phyloP scores from a whole-genome alignment of 1,284 basidiomycete genomes.

The Marasmius tenuissimus region DNA sequence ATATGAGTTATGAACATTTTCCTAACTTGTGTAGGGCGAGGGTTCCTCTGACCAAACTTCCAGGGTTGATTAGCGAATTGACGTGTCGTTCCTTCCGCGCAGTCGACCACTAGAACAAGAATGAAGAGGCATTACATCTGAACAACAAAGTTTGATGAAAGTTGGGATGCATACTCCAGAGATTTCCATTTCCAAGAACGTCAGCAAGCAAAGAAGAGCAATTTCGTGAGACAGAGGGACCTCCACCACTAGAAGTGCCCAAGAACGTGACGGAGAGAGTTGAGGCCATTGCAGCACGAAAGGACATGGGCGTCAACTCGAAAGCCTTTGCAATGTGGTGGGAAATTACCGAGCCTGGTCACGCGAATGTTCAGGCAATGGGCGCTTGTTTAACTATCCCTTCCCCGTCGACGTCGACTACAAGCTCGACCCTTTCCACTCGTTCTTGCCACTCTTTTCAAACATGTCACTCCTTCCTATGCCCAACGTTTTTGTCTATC shows the following conservation, averaged over 20 bases:
- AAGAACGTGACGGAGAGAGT: background rate
- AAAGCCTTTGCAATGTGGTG: background rate
- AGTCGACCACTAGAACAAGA: conserved; percentile 71
- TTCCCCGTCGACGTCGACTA: background rate
- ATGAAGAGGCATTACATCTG: conserved; percentile 12
- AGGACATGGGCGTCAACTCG: background rate
- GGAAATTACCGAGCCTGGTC: background rate
- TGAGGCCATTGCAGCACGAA: background rate
- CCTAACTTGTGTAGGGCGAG: conserved; percentile 57
- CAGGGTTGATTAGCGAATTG: conserved; percentile 53
- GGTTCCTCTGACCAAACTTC: conserved; percentile 21
- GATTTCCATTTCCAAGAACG: conserved; percentile 47
- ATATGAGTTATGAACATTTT: conserved; percentile 90
- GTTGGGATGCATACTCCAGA: conserved; percentile 58
- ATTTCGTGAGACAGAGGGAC: conserved; percentile 65
- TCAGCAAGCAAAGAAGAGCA: conserved; percentile 70
- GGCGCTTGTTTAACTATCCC: background rate
- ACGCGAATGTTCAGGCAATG: background rate
- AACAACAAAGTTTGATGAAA: conserved; percentile 1
- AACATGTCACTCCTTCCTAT: conserved; percentile 26
- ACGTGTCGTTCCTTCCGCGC: conserved; percentile 80
- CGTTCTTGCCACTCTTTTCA: background rate
- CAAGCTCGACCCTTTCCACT: background rate
- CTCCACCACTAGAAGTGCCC: conserved; percentile 67
- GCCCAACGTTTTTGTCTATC: conserved; percentile 67